Conservation (phyloP, 1,284 basidiomycete genomes). For the Mycosarcoma mackinlayi region DNA sequence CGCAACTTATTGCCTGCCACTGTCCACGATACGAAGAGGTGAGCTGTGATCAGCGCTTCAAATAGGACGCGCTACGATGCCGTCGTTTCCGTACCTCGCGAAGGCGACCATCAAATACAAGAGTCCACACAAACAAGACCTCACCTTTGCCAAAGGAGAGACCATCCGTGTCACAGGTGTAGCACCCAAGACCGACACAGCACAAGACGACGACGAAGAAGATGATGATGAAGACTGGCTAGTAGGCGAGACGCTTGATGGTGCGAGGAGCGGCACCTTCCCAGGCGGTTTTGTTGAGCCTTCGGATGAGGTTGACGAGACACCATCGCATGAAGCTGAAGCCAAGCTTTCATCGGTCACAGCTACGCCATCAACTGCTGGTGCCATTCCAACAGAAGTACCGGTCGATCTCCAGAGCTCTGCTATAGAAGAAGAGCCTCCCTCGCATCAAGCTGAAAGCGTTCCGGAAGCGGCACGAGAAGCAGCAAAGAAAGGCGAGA, state of each 20-base stretch:
- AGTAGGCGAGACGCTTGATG: conserved; percentile 63
- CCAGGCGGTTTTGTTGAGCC: conserved; percentile 63
- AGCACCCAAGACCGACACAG: conserved; percentile 50
- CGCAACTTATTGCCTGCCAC: neutral
- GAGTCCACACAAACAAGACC: conserved; percentile 62
- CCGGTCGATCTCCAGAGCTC: conserved; percentile 20
- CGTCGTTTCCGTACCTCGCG: conserved; percentile 51
- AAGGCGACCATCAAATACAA: conserved; percentile 62
- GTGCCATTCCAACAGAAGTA: conserved; percentile 29
- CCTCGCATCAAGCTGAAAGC: conserved; percentile 48
- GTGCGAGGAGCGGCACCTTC: conserved; percentile 64
- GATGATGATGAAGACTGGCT: conserved; percentile 69
- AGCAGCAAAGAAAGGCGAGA: conserved; percentile 39
- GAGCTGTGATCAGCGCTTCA: conserved; percentile 10
- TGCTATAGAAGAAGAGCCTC: conserved; percentile 26
- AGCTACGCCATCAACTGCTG: conserved; percentile 17
- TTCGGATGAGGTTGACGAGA: conserved; percentile 54
- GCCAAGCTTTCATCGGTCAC: conserved; percentile 36
- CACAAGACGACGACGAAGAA: conserved; percentile 58
- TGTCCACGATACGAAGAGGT: neutral
- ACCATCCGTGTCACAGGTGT: conserved; percentile 58
- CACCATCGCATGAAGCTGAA: conserved; percentile 17
- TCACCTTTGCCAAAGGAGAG: conserved; percentile 65
- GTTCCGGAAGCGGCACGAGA: conserved; percentile 41
- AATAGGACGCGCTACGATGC: conserved; percentile 16